Conservation (phyloP, 495 filamentous ascomycete species). For the Thermothielavioides terrestris region DNA sequence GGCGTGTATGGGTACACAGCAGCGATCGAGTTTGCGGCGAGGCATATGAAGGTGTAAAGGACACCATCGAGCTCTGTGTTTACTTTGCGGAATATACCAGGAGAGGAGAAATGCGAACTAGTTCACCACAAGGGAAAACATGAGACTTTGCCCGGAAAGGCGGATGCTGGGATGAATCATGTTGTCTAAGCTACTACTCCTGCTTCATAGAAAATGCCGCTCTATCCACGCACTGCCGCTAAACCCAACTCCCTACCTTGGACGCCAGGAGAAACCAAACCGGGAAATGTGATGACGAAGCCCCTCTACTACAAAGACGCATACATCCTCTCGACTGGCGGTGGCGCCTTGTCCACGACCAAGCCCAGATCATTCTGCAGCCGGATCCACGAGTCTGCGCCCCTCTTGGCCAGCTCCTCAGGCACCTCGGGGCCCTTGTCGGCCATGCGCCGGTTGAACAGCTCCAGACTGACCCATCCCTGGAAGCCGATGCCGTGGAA, state of each 20-base stretch:
- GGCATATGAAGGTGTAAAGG: slow-evolving; percentile 37
- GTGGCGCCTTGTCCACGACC: slow-evolving; percentile 34
- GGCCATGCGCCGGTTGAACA: slow-evolving; percentile 61
- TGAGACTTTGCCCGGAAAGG: no score
- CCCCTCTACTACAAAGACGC: slow-evolving; percentile 21
- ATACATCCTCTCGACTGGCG: slow-evolving; percentile 10
- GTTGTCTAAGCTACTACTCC: no score
- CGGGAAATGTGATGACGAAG: no score
- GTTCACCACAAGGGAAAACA: no score
- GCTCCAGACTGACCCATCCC: slow-evolving; percentile 73
- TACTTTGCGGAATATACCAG: no score
- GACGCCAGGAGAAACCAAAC: neutral
- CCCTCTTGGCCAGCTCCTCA: slow-evolving; percentile 55
- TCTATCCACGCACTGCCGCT: no score
- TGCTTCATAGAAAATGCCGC: no score
- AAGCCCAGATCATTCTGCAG: slow-evolving; percentile 46
- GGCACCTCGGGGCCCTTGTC: slow-evolving; percentile 45
- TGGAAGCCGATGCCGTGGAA: slow-evolving; percentile 56
- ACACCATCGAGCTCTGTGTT: no score
- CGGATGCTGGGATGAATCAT: no score
- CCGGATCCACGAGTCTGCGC: slow-evolving; percentile 55
- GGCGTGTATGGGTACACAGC: slow-evolving; percentile 62
- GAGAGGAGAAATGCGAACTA: no score
- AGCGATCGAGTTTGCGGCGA: slow-evolving; percentile 54
- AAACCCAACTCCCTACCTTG: no score